Percentiles rank a stretch among this genome's conserved stretches.
phyloP scores from a whole-genome alignment of 2,329 filamentous ascomycete species.

The Monosporascus sp. region DNA sequence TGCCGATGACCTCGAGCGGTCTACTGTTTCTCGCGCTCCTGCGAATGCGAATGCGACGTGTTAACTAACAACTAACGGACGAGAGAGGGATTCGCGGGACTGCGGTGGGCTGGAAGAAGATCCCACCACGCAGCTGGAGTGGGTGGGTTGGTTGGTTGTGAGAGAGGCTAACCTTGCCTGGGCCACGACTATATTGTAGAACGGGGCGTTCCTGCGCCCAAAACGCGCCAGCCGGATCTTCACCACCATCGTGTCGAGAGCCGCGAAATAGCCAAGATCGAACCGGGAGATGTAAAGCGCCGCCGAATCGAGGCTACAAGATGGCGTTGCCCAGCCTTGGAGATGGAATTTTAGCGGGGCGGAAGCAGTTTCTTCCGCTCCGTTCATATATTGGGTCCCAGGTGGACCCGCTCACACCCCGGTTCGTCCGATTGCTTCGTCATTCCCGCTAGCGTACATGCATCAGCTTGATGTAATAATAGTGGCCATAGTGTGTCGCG shows the following conservation, averaged over 20 bases:
- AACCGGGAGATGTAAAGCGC: not conserved
- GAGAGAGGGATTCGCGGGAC: too few relatives aligned
- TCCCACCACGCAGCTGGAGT: not conserved
- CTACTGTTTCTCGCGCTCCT: slow-evolving; percentile 83
- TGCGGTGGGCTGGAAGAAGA: too few relatives aligned
- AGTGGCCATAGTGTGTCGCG: slow-evolving; percentile 10
- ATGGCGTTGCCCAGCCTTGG: not conserved
- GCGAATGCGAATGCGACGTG: not conserved
- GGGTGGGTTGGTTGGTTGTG: not conserved
- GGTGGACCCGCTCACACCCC: slow-evolving; percentile 5
- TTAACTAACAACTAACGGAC: too few relatives aligned
- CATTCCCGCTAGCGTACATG: not conserved
- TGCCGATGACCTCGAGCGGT: slow-evolving; percentile 88
- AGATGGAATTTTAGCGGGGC: slow-evolving; percentile 26
- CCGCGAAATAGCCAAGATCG: not conserved
- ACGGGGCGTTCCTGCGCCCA: slow-evolving; percentile 78
- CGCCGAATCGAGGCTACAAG: too few relatives aligned
- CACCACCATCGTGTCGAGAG: slow-evolving; percentile 65
- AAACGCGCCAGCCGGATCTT: slow-evolving; percentile 93
- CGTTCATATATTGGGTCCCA: slow-evolving; percentile 9
- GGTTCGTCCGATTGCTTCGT: slow-evolving; percentile 7
- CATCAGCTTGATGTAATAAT: not conserved
- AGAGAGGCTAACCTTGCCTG: slow-evolving; percentile 70
- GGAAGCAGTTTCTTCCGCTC: slow-evolving; percentile 33
- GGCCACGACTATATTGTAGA: slow-evolving; percentile 96